Conservation (phyloP, 2,329 filamentous ascomycete species). For the Alternaria triticimaculans region DNA sequence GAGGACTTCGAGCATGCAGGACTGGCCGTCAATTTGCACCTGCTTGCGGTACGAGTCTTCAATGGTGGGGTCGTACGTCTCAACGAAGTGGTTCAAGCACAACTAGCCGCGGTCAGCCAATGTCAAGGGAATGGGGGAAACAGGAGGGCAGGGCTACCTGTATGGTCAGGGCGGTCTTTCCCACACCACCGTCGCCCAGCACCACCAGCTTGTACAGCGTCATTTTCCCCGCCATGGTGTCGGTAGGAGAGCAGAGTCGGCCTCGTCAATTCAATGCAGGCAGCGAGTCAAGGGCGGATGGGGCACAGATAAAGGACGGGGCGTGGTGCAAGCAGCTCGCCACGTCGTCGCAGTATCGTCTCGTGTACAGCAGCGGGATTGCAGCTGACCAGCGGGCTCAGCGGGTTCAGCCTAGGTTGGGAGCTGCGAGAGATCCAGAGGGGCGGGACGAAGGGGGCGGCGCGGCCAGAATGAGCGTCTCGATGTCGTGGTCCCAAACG, state of each 20-base stretch:
- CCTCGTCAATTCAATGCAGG: conserved; percentile 5
- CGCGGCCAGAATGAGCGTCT: conserved; percentile 16
- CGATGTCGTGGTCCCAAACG: conserved; percentile 21
- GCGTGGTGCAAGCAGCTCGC: conserved; percentile 20
- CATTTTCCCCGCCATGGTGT: conserved; percentile 87
- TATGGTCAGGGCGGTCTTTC: conserved; percentile 92
- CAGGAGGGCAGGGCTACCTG: conserved; percentile 64
- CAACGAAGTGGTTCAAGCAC: conserved; percentile 97
- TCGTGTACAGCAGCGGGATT: conserved; percentile 14
- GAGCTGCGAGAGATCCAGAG: conserved; percentile 11
- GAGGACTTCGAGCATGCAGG: conserved; percentile 96
- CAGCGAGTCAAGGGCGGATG: conserved; percentile 2
- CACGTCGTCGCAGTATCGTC: conserved; percentile 26
- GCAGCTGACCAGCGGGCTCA: conserved; percentile 35
- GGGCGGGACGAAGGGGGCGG: conserved; percentile 21
- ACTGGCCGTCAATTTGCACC: conserved; percentile 87
- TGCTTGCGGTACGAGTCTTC: conserved; percentile 74
- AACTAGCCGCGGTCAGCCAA: conserved; percentile 63
- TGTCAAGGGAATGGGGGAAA: not conserved
- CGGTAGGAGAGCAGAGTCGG: conserved; percentile 9
- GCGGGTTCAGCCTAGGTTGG: conserved; percentile 23
- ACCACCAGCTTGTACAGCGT: conserved; percentile 96
- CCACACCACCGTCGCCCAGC: conserved; percentile 90
- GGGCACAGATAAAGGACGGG: conserved; percentile 9
- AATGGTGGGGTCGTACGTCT: conserved; percentile 78